These are phyloP conservation scores for Tricholoma furcatifolium DNA, from an alignment of 768 basidiomycete species.

Conservation along the genomic window DNA sequence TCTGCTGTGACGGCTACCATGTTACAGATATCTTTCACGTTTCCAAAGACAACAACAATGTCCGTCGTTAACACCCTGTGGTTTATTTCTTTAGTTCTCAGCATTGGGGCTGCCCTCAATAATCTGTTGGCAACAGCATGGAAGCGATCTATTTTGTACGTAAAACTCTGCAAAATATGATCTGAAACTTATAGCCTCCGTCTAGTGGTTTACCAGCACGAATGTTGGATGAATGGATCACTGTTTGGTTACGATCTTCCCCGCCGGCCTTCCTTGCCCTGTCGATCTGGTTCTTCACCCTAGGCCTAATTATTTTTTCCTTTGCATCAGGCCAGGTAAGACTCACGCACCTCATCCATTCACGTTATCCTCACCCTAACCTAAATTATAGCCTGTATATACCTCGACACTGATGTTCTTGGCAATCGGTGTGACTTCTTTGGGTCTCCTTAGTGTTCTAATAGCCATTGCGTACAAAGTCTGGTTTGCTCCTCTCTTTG, in stretches of 20 bases:
- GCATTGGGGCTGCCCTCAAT: background rate
- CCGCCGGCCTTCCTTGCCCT: background rate
- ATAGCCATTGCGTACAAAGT: background rate
- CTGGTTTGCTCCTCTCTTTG: background rate
- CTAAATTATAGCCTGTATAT: background rate
- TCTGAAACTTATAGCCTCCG: too few relatives aligned
- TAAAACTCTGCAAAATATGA: background rate
- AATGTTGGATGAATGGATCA: background rate
- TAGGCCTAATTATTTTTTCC: background rate
- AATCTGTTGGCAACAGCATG: background rate
- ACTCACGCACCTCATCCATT: background rate
- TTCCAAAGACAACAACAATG: background rate
- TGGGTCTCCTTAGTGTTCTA: background rate
- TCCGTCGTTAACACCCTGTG: background rate
- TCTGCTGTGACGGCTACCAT: background rate
- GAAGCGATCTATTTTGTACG: background rate
- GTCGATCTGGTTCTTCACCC: background rate
- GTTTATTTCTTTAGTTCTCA: background rate
- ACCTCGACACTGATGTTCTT: background rate
- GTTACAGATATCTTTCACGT: background rate
- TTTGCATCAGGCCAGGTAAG: background rate
- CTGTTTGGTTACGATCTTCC: background rate
- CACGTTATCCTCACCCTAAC: background rate
- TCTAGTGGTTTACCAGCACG: background rate
- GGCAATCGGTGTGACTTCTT: background rate